These are phyloP conservation scores for Ceratocystis cacaofunesta DNA, from an alignment of 2,329 filamentous ascomycete species.

Conservation along the genomic window DNA sequence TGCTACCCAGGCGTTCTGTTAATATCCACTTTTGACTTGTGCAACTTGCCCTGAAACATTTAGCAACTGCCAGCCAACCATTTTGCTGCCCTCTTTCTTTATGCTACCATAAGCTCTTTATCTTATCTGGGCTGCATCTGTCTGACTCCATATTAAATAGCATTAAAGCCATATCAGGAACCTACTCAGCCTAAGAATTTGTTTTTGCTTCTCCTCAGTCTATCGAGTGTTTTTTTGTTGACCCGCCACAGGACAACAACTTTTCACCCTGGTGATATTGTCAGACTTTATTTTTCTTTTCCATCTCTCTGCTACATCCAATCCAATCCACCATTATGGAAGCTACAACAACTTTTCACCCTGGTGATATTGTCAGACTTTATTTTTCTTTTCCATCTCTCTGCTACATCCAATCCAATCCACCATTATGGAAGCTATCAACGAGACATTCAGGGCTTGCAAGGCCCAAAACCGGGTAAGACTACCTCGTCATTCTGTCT, in stretches of 20 bases:
- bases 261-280: not conserved
- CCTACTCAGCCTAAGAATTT: not conserved
- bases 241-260: not conserved
- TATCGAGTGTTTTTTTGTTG: not conserved
- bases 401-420: slow-evolving; percentile 15
- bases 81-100: not conserved
- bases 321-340: slow-evolving; percentile 34
- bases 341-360: no score
- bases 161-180: not conserved
- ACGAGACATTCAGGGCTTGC: slow-evolving; percentile 44
- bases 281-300: not conserved
- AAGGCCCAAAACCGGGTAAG: slow-evolving; percentile 44
- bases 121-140: slow-evolving; percentile 5
- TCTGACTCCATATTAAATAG: not conserved
- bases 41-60: not conserved
- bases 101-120: not conserved
- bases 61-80: not conserved
- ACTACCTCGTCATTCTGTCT: slow-evolving; percentile 13
- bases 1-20: not conserved
- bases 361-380: no score
- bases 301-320: slow-evolving; percentile 12
- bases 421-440: slow-evolving; percentile 39
- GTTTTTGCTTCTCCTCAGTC: not conserved
- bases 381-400: not conserved
- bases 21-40: not conserved